phyloP scores from a whole-genome alignment of 176 grass and related monocot species.

The Zea mays region DNA sequence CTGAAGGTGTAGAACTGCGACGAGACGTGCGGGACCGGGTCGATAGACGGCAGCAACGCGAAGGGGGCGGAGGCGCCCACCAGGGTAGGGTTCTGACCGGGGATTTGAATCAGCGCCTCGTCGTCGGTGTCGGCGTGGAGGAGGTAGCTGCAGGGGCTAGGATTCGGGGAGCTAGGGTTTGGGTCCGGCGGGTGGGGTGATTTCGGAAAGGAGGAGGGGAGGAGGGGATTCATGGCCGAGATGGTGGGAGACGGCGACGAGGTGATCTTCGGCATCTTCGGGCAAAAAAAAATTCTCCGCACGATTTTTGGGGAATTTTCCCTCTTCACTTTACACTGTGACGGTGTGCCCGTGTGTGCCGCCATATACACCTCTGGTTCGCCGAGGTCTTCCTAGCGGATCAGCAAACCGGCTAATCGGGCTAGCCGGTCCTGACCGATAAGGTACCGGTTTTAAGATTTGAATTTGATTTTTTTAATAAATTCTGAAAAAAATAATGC shows the following conservation, averaged over 20 bases:
- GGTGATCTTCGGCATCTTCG: constrained; percentile 60
- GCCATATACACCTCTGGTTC: constrained; percentile 18
- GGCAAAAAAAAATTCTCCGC: background rate
- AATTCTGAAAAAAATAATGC: too few relatives aligned
- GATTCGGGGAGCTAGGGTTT: constrained; percentile 41
- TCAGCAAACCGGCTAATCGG: too few relatives aligned
- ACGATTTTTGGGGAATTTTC: background rate
- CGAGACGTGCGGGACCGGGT: constrained; percentile 84
- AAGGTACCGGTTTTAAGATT: too few relatives aligned
- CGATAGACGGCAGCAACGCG: constrained; percentile 50
- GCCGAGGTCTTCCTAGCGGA: constrained; percentile 8
- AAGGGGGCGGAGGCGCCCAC: constrained; percentile 18
- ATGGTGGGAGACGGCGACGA: constrained; percentile 57
- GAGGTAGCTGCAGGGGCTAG: constrained; percentile 48
- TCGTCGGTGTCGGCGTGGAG: constrained; percentile 68
- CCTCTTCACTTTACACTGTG: constrained; percentile 19
- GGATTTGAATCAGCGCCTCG: constrained; percentile 54
- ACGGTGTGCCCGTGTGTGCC: background rate
- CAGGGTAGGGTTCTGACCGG: constrained; percentile 38
- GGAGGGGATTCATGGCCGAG: constrained; percentile 63
- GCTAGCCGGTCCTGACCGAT: too few relatives aligned
- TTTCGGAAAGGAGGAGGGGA: constrained; percentile 53
- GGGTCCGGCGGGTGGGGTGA: constrained; percentile 62
- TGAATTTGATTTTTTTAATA: too few relatives aligned
- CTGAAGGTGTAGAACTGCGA: constrained; percentile 99